Evolutionary conservation across 2,329 filamentous ascomycete genomes (phyloP).

Genomic region (Cadophora sp.): DNA sequence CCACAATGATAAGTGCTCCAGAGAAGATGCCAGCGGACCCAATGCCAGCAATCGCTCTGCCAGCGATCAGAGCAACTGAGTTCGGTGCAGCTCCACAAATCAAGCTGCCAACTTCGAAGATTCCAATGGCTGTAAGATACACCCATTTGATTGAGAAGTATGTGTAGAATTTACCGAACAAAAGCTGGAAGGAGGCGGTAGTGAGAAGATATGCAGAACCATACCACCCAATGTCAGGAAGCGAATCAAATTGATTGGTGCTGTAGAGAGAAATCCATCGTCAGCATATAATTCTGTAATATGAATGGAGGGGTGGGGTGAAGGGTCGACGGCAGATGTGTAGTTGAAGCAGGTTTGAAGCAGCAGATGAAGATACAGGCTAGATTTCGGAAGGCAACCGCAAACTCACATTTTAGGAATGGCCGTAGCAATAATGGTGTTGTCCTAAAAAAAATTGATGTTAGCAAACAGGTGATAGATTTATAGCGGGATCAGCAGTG

Average conservation of each 20-base stretch:
- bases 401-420: too few relatives aligned
- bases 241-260: constrained; percentile 56
- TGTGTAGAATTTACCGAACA: constrained; percentile 44
- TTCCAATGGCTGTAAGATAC: constrained; percentile 42
- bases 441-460: too few relatives aligned
- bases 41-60: constrained; percentile 45
- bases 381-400: too few relatives aligned
- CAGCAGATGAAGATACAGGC: too few relatives aligned
- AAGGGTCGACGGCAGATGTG: too few relatives aligned
- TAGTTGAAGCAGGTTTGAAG: too few relatives aligned
- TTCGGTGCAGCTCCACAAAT: constrained; percentile 47
- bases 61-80: constrained; percentile 45
- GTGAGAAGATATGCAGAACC: constrained; percentile 61
- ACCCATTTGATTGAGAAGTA: constrained; percentile 44
- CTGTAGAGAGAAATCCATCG: too few relatives aligned
- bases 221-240: constrained; percentile 61
- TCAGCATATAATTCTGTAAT: too few relatives aligned
- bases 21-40: constrained; percentile 45
- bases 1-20: constrained; percentile 53
- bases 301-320: too few relatives aligned
- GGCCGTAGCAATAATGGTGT: too few relatives aligned
- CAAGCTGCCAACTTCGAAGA: constrained; percentile 48
- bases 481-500: too few relatives aligned
- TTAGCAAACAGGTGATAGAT: too few relatives aligned
- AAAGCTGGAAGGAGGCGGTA: constrained; percentile 45